A percentile compares a stretch with the other conserved stretches of the same genome.
phyloP scores from a whole-genome alignment of 768 basidiomycete genomes.

The Basidioascus undulatus region DNA sequence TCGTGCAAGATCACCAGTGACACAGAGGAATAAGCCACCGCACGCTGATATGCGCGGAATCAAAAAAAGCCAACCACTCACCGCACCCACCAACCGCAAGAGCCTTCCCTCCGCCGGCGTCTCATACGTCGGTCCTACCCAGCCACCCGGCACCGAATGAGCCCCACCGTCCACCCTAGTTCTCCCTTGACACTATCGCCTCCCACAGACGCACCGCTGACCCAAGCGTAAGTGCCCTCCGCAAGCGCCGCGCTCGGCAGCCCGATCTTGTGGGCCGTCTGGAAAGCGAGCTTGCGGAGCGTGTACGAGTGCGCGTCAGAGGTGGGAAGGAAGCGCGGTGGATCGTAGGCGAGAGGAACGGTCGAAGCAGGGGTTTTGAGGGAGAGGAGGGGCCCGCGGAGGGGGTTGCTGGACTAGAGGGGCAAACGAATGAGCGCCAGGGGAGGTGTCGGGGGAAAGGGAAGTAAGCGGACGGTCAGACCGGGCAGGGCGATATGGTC shows the following conservation, averaged over 20 bases:
- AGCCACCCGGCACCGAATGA: no score
- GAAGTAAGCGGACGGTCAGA: constrained; percentile 18
- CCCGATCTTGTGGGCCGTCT: constrained; percentile 38
- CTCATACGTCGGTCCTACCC: constrained; percentile 76
- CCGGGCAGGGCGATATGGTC: constrained; percentile 68
- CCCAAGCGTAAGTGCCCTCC: constrained; percentile 77
- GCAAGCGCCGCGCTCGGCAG: constrained; percentile 32
- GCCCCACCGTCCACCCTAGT: no score
- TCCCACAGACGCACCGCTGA: no score
- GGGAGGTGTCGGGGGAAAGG: no score
- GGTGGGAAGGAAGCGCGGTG: constrained; percentile 57
- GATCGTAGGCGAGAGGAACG: constrained; percentile 27
- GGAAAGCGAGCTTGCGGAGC: constrained; percentile 47
- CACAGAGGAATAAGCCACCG: no score
- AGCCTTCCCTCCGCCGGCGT: constrained; percentile 66
- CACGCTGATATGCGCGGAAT: no score
- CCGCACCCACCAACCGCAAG: constrained; percentile 43
- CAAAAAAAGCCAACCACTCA: no score
- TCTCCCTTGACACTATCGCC: no score
- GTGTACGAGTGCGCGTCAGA: no score
- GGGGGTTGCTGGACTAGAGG: neutral
- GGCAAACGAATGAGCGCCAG: no score
- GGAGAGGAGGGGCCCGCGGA: constrained; percentile 32
- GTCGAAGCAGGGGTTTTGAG: constrained; percentile 67
- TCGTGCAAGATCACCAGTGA: no score